Percentiles rank a stretch among this genome's conserved stretches.
These are phyloP conservation scores for Yamadazyma atlantica DNA, from an alignment of 1,139 yeast species.

Conservation along the genomic window DNA sequence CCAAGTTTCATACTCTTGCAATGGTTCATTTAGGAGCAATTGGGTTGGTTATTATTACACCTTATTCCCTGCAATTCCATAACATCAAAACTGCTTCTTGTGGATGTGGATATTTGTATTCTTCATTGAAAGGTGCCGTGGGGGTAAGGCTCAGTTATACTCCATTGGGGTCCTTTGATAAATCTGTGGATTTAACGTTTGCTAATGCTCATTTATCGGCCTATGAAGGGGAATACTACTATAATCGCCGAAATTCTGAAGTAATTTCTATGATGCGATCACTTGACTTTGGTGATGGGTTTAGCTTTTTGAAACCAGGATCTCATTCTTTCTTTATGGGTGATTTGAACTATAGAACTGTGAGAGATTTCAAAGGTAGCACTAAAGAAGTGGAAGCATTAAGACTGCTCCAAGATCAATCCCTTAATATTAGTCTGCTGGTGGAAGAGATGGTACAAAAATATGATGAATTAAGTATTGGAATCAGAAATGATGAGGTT, in stretches of 20 bases:
- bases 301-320: slow-evolving; percentile 52
- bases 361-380: slow-evolving; percentile 25
- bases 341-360: slow-evolving; percentile 75
- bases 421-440: slow-evolving; percentile 10
- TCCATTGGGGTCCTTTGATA: slow-evolving; percentile 20
- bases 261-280: slow-evolving; percentile 49
- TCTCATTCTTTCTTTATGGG: slow-evolving; percentile 75
- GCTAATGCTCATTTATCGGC: slow-evolving; percentile 75
- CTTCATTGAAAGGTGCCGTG: slow-evolving; percentile 75
- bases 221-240: slow-evolving; percentile 59
- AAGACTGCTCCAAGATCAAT: slow-evolving; percentile 25
- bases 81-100: slow-evolving; percentile 29
- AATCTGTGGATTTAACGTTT: slow-evolving; percentile 51
- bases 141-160: slow-evolving; percentile 51
- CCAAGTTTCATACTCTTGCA: slow-evolving; percentile 46
- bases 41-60: slow-evolving; percentile 57
- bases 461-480: slow-evolving; percentile 60
- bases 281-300: slow-evolving; percentile 61
- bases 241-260: slow-evolving; percentile 52
- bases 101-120: slow-evolving; percentile 58
- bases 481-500: slow-evolving; percentile 43
- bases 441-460: slow-evolving; percentile 26
- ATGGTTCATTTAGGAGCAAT: slow-evolving; percentile 61
- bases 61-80: slow-evolving; percentile 34
- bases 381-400: slow-evolving; percentile 19